phyloP scores from a whole-genome alignment of 805 yeast species.

The Diddensiella transvaalensis region DNA sequence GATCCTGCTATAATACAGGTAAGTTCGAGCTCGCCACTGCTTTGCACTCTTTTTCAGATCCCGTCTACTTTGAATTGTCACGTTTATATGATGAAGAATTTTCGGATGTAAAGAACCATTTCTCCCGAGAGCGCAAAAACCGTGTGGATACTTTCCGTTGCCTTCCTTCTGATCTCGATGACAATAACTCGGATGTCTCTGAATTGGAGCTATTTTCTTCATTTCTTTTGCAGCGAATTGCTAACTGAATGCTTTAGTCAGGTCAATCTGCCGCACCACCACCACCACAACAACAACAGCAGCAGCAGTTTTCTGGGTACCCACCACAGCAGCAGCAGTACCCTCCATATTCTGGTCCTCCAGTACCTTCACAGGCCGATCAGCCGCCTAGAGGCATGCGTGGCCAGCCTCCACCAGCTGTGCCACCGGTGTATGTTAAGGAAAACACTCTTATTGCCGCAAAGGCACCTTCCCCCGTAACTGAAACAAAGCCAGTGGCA shows the following conservation, averaged over 20 bases:
- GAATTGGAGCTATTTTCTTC: too few relatives aligned
- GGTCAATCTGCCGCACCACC: constrained; percentile 3
- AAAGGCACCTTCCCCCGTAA: constrained; percentile 1
- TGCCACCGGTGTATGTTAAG: constrained; percentile 18
- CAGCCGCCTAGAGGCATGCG: constrained; percentile 17
- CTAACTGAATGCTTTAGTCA: too few relatives aligned
- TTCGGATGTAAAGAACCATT: constrained; percentile 25
- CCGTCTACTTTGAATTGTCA: neutral
- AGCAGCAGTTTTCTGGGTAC: neutral
- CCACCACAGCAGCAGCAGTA: constrained; percentile 11
- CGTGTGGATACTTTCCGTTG: constrained; percentile 40
- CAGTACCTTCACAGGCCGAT: constrained; percentile 19
- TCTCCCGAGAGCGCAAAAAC: constrained; percentile 33
- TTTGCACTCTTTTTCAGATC: neutral
- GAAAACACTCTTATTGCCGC: constrained; percentile 2
- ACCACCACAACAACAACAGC: constrained; percentile 7
- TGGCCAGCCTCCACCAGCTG: constrained; percentile 13
- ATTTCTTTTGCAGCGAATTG: too few relatives aligned
- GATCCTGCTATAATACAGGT: constrained; percentile 36
- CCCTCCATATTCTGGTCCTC: constrained; percentile 3
- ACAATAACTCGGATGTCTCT: too few relatives aligned
- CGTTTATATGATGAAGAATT: constrained; percentile 32
- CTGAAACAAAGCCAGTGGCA: constrained; percentile 2
- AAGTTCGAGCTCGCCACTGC: neutral
- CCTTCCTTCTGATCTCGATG: constrained; percentile 43